phyloP scores from a whole-genome alignment of 1,284 basidiomycete genomes.

The Ganoderma leucocontextum region DNA sequence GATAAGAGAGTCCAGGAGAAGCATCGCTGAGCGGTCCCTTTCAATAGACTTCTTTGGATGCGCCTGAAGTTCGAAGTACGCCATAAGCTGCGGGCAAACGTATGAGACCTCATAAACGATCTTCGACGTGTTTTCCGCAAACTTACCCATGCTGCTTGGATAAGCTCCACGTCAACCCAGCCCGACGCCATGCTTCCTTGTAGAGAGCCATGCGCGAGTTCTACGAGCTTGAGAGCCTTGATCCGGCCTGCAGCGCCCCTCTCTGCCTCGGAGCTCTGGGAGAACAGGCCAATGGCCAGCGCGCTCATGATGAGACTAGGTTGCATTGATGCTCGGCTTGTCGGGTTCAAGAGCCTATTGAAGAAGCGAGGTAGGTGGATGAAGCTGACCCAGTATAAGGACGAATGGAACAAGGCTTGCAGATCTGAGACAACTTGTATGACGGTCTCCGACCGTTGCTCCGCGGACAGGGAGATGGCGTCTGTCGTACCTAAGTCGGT shows the following conservation, averaged over 20 bases:
- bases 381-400: constrained; percentile 77
- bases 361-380: constrained; percentile 75
- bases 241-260: constrained; percentile 51
- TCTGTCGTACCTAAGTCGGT: constrained; percentile 23
- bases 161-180: constrained; percentile 78
- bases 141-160: constrained; percentile 78
- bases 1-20: constrained; percentile 29
- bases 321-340: constrained; percentile 62
- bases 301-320: constrained; percentile 70
- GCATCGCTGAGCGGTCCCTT: constrained; percentile 18
- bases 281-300: constrained; percentile 71
- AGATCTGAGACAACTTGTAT: constrained; percentile 50
- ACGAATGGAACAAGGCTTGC: constrained; percentile 65
- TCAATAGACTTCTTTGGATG: constrained; percentile 22
- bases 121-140: background rate
- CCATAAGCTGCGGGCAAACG: constrained; percentile 20
- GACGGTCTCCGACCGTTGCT: constrained; percentile 54
- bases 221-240: constrained; percentile 64
- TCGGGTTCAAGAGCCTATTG: constrained; percentile 59
- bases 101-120: background rate
- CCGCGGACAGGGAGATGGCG: constrained; percentile 44
- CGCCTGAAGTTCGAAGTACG: constrained; percentile 30
- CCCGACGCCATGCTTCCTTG: constrained; percentile 74
- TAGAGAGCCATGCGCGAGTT: constrained; percentile 71
- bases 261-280: constrained; percentile 72